These are phyloP conservation scores for Starmerella lactis-condensi DNA, from an alignment of 805 yeast genomes.

Conservation along the genomic window DNA sequence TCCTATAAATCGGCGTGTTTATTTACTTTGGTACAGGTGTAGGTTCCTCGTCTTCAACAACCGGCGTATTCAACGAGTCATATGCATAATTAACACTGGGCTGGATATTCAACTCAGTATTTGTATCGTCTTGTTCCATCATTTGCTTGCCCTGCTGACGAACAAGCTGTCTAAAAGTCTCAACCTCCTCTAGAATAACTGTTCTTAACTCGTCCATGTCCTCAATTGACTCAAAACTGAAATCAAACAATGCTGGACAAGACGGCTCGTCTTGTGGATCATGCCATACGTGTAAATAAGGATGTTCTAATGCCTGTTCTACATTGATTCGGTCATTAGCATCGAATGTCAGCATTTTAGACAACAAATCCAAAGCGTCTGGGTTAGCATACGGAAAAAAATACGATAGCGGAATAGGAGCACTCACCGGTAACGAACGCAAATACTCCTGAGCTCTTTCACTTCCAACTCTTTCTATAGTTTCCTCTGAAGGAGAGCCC, in stretches of 20 bases:
- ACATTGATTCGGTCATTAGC: constrained; percentile 72
- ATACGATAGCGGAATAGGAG: constrained; percentile 37
- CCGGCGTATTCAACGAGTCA: neutral
- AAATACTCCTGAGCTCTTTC: constrained; percentile 80
- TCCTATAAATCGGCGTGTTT: neutral
- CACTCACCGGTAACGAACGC: constrained; percentile 52
- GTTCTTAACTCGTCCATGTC: constrained; percentile 57
- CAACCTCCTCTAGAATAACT: constrained; percentile 64
- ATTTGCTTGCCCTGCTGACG: constrained; percentile 11
- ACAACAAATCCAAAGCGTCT: constrained; percentile 45
- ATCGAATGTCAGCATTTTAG: constrained; percentile 61
- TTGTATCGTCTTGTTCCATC: neutral
- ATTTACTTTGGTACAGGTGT: neutral
- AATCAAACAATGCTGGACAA: constrained; percentile 70
- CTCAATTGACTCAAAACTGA: constrained; percentile 77
- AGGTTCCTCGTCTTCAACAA: neutral
- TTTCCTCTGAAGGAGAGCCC: constrained; percentile 76
- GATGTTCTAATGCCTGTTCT: constrained; percentile 66
- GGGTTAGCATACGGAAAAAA: constrained; percentile 40
- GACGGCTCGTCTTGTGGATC: constrained; percentile 90
- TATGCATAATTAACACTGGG: neutral
- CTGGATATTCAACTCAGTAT: neutral
- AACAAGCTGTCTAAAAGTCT: constrained; percentile 15
- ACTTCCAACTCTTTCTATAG: constrained; percentile 44
- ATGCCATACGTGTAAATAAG: constrained; percentile 72